These are phyloP conservation scores for Carex sylvatica DNA, from an alignment of 202 grass and related monocot genomes.

Conservation along the genomic window DNA sequence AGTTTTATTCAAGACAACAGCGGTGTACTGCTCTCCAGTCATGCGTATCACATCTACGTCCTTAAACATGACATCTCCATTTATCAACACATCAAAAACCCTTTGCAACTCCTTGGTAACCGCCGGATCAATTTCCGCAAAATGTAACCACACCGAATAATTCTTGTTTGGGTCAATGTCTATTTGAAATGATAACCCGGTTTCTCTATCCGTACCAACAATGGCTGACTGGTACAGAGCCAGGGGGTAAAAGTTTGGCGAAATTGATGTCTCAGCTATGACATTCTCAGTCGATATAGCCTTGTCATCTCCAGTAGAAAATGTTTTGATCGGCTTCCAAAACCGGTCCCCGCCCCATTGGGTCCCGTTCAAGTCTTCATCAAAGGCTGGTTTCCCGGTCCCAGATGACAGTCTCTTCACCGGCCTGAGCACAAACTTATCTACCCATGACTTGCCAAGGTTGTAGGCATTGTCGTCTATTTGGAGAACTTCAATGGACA, in stretches of 20 bases:
- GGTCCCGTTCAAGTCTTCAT: constrained; percentile 74
- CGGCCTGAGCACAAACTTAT: constrained; percentile 65
- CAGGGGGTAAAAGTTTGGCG: constrained; percentile 87
- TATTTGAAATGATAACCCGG: constrained; percentile 70
- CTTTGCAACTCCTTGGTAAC: constrained; percentile 66
- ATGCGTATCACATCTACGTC: constrained; percentile 76
- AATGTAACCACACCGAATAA: constrained; percentile 97
- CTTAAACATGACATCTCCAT: constrained; percentile 76
- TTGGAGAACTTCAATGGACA: constrained; percentile 96
- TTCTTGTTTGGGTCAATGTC: constrained; percentile 93
- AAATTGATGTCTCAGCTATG: constrained; percentile 71
- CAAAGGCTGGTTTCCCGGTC: constrained; percentile 79
- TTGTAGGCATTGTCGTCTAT: constrained; percentile 76
- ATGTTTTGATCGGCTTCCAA: constrained; percentile 62
- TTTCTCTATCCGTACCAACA: constrained; percentile 65
- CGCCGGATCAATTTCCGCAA: constrained; percentile 79
- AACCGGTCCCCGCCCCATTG: constrained; percentile 91
- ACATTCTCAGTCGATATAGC: constrained; percentile 85
- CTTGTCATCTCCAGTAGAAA: constrained; percentile 56
- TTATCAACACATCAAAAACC: constrained; percentile 80
- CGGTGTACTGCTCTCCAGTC: constrained; percentile 71
- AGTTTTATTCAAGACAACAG: constrained; percentile 89
- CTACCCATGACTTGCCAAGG: constrained; percentile 45
- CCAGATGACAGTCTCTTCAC: constrained; percentile 82
- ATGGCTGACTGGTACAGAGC: constrained; percentile 81